Evolutionary conservation across 352 stramenopile species (phyloP).

Genomic region (Pythium sp.): DNA sequence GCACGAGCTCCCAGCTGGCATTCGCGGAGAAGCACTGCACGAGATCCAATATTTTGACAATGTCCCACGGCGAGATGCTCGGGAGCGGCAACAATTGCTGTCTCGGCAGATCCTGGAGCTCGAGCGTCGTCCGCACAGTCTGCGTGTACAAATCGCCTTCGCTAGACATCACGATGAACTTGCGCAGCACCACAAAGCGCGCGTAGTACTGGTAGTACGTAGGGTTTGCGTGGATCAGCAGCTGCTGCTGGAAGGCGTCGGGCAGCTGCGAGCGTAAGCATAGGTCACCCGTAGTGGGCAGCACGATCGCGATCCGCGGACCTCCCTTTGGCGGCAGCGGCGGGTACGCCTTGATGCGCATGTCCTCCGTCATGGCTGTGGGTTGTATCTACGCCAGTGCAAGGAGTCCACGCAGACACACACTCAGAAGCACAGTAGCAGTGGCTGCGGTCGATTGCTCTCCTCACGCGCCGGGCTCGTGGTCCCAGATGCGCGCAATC

Average conservation of each 20-base stretch:
- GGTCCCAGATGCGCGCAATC: not conserved
- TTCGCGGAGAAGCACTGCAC: conserved; percentile 51
- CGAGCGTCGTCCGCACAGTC: conserved; percentile 29
- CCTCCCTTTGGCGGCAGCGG: conserved; percentile 38
- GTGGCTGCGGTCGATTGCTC: not conserved
- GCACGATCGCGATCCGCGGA: conserved; percentile 38
- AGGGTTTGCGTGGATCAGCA: conserved; percentile 54
- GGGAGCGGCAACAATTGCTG: conserved; percentile 55
- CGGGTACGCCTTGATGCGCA: conserved; percentile 66
- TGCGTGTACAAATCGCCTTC: conserved; percentile 68
- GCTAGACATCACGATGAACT: conserved; percentile 76
- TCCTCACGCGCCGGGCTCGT: not conserved
- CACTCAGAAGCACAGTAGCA: not conserved
- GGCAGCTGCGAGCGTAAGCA: conserved; percentile 50
- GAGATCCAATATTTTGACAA: conserved; percentile 71
- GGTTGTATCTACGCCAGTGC: not conserved
- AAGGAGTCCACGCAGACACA: not conserved
- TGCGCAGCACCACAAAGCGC: conserved; percentile 55
- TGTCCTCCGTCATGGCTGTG: conserved; percentile 30
- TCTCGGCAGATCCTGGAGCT: conserved; percentile 37
- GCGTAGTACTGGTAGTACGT: conserved; percentile 43
- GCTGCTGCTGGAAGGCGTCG: conserved; percentile 35
- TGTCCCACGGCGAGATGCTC: conserved; percentile 40
- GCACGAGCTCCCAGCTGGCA: conserved; percentile 63
- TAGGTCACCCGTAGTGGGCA: conserved; percentile 57